Evolutionary conservation across 257 asterid genomes (phyloP).

Genomic region (Datura wrightii): DNA sequence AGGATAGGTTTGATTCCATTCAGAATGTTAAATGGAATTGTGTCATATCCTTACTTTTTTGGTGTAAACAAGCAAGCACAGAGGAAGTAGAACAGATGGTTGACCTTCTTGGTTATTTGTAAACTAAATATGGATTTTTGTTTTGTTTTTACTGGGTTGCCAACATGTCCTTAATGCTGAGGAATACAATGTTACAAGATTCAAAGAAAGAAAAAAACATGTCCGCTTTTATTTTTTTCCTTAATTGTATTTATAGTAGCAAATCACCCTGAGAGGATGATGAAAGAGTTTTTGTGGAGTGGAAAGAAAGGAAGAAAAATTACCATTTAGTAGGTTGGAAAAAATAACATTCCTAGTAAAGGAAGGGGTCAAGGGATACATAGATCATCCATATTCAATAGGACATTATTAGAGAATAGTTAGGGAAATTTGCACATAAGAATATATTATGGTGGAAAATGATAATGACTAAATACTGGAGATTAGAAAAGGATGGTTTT

Average conservation of each 20-base stretch:
- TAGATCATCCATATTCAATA: not conserved
- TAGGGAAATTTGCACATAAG: not conserved
- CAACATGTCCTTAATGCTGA: too few species aligned
- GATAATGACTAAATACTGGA: not conserved
- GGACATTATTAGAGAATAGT: not conserved
- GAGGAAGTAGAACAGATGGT: too few species aligned
- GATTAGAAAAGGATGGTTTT: not conserved
- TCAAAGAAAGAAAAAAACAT: too few species aligned
- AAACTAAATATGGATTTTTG: too few species aligned
- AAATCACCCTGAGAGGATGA: not conserved
- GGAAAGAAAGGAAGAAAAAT: not conserved
- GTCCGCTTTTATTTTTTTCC: not conserved
- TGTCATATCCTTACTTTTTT: too few species aligned
- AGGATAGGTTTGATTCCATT: too few species aligned
- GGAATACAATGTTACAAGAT: too few species aligned
- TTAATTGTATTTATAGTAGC: not conserved
- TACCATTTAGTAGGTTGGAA: constrained; percentile 1
- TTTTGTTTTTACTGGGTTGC: too few species aligned
- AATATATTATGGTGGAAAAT: not conserved
- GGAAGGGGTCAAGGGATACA: not conserved
- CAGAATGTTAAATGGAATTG: too few species aligned
- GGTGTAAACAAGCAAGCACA: too few species aligned
- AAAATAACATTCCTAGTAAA: not conserved
- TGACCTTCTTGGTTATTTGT: too few species aligned
- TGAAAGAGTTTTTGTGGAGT: not conserved